A percentile compares a stretch with the other conserved stretches of the same genome.
Conservation (phyloP, 1,284 basidiomycete genomes). For the Ganoderma lingzhi region DNA sequence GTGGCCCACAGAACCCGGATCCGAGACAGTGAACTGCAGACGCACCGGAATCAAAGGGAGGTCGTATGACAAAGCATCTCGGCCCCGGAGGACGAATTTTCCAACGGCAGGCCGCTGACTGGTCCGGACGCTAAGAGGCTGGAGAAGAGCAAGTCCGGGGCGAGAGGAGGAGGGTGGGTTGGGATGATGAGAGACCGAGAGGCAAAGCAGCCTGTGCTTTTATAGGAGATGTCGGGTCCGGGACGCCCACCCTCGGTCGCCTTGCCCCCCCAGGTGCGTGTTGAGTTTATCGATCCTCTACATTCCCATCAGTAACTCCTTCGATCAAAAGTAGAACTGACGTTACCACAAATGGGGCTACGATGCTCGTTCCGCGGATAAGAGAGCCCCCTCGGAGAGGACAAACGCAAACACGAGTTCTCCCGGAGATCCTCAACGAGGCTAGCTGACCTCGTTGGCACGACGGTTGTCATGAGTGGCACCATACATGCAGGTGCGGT, state of each 20-base stretch:
- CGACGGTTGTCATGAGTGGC: background rate
- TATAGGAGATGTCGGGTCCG: background rate
- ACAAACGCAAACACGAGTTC: constrained; percentile 2
- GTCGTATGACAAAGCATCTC: background rate
- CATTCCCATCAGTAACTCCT: constrained; percentile 1
- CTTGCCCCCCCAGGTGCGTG: background rate
- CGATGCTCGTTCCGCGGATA: background rate
- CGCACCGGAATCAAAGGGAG: background rate
- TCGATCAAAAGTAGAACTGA: background rate
- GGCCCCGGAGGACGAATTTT: background rate
- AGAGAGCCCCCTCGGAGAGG: background rate
- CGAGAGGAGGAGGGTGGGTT: background rate
- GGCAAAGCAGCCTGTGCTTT: background rate
- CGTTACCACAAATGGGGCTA: background rate
- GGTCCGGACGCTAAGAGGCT: background rate
- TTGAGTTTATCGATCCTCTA: background rate
- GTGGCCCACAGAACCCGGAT: background rate
- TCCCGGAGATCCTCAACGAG: constrained; percentile 6
- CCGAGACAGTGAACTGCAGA: background rate
- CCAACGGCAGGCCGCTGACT: background rate
- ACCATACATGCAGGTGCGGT: constrained; percentile 4
- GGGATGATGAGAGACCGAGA: background rate
- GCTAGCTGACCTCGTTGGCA: background rate
- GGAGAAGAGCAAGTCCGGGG: background rate
- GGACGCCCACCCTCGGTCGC: background rate